These are phyloP conservation scores for Globisporangium middletonii DNA, from an alignment of 352 stramenopile genomes.

Conservation along the genomic window DNA sequence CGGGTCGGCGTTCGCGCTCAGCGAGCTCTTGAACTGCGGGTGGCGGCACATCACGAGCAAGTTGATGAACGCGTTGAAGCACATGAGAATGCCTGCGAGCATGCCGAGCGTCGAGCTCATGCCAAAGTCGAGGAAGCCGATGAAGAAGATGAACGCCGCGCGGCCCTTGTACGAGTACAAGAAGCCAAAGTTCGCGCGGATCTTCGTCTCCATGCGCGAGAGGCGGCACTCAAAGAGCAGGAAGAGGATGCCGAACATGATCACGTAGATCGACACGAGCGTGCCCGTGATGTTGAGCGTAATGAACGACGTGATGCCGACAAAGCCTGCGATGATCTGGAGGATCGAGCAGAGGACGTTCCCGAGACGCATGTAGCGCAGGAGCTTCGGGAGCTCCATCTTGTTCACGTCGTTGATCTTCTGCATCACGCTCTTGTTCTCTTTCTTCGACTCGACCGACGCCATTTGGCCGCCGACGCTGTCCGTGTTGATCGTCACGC, in stretches of 20 bases:
- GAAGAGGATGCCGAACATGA: constrained; percentile 85
- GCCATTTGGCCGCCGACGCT: constrained; percentile 52
- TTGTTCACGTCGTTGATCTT: constrained; percentile 88
- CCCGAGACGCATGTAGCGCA: constrained; percentile 81
- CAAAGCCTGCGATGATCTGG: constrained; percentile 75
- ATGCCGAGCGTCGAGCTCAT: constrained; percentile 78
- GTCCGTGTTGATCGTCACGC: constrained; percentile 75
- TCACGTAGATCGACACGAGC: constrained; percentile 86
- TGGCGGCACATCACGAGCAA: constrained; percentile 84
- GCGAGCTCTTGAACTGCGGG: constrained; percentile 77
- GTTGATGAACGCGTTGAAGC: constrained; percentile 84
- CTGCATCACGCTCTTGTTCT: constrained; percentile 68
- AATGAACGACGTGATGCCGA: constrained; percentile 83
- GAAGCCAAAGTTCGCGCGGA: constrained; percentile 84
- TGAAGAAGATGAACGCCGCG: constrained; percentile 87
- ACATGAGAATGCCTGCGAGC: constrained; percentile 77
- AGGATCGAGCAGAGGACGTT: constrained; percentile 83
- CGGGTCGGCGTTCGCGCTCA: constrained; percentile 67
- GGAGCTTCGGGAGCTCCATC: constrained; percentile 85
- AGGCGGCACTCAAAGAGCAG: constrained; percentile 85
- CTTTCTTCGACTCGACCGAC: constrained; percentile 51
- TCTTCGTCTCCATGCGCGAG: constrained; percentile 78
- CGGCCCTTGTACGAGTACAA: constrained; percentile 85
- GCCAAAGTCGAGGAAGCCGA: constrained; percentile 84
- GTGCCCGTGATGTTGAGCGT: constrained; percentile 88